Percentiles rank a stretch among this genome's conserved stretches.
These are phyloP conservation scores for Nemania sp. DNA, from an alignment of 2,329 filamentous ascomycete species.

Conservation along the genomic window DNA sequence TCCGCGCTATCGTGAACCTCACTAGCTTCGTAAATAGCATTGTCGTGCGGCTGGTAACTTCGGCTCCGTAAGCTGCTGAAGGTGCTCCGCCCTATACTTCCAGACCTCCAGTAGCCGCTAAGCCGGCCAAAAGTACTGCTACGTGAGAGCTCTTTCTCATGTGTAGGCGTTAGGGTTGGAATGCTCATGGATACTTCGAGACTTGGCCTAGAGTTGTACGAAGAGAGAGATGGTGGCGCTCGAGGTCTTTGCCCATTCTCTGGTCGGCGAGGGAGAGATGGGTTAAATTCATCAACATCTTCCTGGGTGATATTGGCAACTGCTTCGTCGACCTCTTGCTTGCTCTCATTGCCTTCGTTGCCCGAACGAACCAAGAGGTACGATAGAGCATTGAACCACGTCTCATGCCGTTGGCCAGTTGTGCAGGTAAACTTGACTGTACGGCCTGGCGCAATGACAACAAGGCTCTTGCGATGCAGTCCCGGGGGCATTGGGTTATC, in stretches of 20 bases:
- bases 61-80: constrained; percentile 59
- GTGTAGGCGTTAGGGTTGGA: constrained; percentile 60
- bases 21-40: constrained; percentile 61
- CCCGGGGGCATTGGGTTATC: constrained; percentile 95
- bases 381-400: constrained; percentile 96
- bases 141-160: constrained; percentile 42
- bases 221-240: constrained; percentile 70
- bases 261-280: constrained; percentile 51
- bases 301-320: constrained; percentile 61
- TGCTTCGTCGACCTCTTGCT: constrained; percentile 62
- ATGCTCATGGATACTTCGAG: constrained; percentile 54
- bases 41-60: constrained; percentile 48
- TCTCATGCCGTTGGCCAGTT: constrained; percentile 93
- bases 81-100: constrained; percentile 48
- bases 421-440: constrained; percentile 92
- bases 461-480: constrained; percentile 88
- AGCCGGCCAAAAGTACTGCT: constrained; percentile 59
- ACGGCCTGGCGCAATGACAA: constrained; percentile 86
- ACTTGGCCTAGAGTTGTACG: constrained; percentile 73
- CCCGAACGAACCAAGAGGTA: constrained; percentile 84
- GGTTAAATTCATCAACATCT: constrained; percentile 81
- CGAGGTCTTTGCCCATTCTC: constrained; percentile 53
- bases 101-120: constrained; percentile 62
- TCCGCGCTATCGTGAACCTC: constrained; percentile 78
- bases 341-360: constrained; percentile 65